Conservation (phyloP, 768 basidiomycete species). For the Cystofilobasidium ferigula region DNA sequence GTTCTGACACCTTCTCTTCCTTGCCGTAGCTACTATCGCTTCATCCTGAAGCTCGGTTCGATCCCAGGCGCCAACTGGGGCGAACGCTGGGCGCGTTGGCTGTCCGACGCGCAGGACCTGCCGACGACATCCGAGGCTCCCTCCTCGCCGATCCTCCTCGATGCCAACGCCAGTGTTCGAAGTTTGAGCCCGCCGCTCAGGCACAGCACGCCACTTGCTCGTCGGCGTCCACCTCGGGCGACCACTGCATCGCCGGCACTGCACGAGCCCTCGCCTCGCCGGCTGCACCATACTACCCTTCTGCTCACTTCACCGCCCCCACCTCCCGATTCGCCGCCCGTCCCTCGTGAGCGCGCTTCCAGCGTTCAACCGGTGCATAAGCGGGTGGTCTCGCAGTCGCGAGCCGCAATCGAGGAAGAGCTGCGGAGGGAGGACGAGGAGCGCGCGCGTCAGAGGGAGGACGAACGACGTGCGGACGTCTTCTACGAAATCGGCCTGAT, state of each 20-base stretch:
- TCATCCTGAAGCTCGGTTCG: slow-evolving; percentile 70
- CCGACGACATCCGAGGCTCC: slow-evolving; percentile 18
- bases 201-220: background rate
- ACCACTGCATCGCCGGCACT: background rate
- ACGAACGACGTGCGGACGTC: slow-evolving; percentile 56
- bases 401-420: slow-evolving; percentile 20
- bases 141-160: slow-evolving; percentile 30
- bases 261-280: background rate
- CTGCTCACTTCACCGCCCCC: background rate
- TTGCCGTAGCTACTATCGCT: slow-evolving; percentile 52
- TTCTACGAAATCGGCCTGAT: slow-evolving; percentile 55
- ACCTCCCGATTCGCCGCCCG: no score
- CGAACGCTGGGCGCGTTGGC: slow-evolving; percentile 56
- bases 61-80: slow-evolving; percentile 69
- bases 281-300: slow-evolving; percentile 3
- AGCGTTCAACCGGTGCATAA: background rate
- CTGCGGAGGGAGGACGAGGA: slow-evolving; percentile 22
- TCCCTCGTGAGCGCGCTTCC: no score
- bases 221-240: background rate
- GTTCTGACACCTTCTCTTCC: background rate
- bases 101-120: slow-evolving; percentile 11
- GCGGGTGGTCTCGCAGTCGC: slow-evolving; percentile 12
- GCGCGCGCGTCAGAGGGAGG: slow-evolving; percentile 13
- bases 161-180: no score
- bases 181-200: no score